These are phyloP conservation scores for Boletus reticulatus DNA, from an alignment of 768 basidiomycete genomes.

Conservation along the genomic window DNA sequence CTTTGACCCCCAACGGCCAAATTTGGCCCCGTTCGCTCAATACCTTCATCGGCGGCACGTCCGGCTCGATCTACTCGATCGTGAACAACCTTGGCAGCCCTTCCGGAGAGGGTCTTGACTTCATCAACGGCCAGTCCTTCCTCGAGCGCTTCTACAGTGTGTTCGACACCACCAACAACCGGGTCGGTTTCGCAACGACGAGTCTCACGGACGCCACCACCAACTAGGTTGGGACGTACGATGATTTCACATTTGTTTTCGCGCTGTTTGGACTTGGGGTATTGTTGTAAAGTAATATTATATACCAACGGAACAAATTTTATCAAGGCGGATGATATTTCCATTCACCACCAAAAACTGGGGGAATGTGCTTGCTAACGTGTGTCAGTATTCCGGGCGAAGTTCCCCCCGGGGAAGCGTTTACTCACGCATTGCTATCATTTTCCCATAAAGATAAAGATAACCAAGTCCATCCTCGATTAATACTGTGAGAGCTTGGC, in stretches of 20 bases:
- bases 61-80: constrained; percentile 37
- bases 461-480: background rate
- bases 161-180: constrained; percentile 56
- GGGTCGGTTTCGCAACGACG: constrained; percentile 31
- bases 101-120: constrained; percentile 49
- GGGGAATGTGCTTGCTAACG: background rate
- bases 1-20: constrained; percentile 43
- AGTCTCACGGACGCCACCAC: constrained; percentile 28
- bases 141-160: constrained; percentile 66
- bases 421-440: background rate
- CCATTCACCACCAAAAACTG: background rate
- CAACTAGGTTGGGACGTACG: constrained; percentile 18
- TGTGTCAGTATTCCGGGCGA: background rate
- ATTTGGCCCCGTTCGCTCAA: constrained; percentile 45
- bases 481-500: background rate
- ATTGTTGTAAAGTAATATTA: background rate
- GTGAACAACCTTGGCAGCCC: constrained; percentile 37
- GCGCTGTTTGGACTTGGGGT: background rate
- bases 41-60: constrained; percentile 40
- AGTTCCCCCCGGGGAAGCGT: background rate
- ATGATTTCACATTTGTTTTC: background rate
- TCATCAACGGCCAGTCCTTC: constrained; percentile 54
- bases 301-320: background rate
- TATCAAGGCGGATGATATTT: background rate
- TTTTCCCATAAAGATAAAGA: background rate